A percentile compares a stretch with the other conserved stretches of the same genome.
phyloP scores from a whole-genome alignment of 163 green algal species.

The Picocystis sp. region DNA sequence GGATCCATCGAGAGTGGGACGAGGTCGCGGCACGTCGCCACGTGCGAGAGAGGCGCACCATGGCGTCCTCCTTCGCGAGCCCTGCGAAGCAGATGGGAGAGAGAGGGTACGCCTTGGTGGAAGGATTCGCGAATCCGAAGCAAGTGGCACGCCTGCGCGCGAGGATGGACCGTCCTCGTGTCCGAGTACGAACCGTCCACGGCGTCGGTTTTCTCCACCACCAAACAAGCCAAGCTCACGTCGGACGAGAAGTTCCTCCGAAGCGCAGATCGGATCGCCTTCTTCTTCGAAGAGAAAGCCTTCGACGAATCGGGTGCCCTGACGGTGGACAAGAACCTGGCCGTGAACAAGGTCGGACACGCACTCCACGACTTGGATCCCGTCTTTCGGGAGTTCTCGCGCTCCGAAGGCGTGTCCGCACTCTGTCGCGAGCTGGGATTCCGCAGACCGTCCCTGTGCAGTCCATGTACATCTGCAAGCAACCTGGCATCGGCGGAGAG shows the following conservation, averaged over 20 bases:
- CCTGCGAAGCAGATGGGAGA: no score
- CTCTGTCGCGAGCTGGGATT: slow-evolving; percentile 53
- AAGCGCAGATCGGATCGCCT: slow-evolving; percentile 43
- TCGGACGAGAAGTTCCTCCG: slow-evolving; percentile 61
- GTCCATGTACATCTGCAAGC: slow-evolving; percentile 91
- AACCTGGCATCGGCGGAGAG: slow-evolving; percentile 57
- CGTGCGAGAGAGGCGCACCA: no score
- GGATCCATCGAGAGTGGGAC: no score
- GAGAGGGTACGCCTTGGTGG: no score
- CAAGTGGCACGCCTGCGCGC: slow-evolving; percentile 33
- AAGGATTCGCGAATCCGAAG: slow-evolving; percentile 17
- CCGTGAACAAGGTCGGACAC: slow-evolving; percentile 88
- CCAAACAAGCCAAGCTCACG: slow-evolving; percentile 36
- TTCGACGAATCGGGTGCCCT: slow-evolving; percentile 44
- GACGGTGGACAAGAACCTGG: slow-evolving; percentile 34
- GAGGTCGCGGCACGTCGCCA: no score
- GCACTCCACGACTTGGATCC: slow-evolving; percentile 91
- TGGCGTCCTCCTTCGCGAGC: no score
- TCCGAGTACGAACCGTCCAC: slow-evolving; percentile 17
- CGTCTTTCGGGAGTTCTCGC: slow-evolving; percentile 61
- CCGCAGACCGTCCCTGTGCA: slow-evolving; percentile 61
- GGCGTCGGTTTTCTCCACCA: slow-evolving; percentile 66
- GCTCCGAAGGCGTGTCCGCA: slow-evolving; percentile 34
- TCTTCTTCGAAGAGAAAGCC: slow-evolving; percentile 85
- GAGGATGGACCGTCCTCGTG: slow-evolving; percentile 41